Conservation (phyloP, 2,329 filamentous ascomycete genomes). For the Penicillium janthinellum region DNA sequence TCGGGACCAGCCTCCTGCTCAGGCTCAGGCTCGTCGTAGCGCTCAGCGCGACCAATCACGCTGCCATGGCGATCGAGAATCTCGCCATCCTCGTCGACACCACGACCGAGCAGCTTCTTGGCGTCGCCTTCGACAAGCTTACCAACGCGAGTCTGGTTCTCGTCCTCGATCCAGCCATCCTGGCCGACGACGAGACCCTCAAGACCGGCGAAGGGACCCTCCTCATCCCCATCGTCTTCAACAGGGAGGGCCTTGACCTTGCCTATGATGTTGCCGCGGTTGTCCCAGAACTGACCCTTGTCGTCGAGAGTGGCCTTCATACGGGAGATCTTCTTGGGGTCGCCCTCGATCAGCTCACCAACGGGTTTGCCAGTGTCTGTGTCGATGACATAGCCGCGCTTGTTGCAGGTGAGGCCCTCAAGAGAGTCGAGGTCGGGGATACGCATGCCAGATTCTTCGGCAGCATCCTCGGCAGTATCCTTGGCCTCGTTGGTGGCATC, state of each 20-base stretch:
- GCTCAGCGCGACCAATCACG: conserved; percentile 59
- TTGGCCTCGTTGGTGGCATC: neutral
- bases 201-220: conserved; percentile 49
- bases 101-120: conserved; percentile 61
- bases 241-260: conserved; percentile 53
- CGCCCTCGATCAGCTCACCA: conserved; percentile 63
- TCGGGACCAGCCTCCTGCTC: conserved; percentile 33
- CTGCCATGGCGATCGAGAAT: conserved; percentile 64
- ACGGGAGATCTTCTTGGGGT: conserved; percentile 61
- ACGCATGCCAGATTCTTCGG: conserved; percentile 23
- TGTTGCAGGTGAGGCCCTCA: conserved; percentile 47
- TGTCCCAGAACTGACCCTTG: conserved; percentile 66
- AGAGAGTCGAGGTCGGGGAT: conserved; percentile 9
- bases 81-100: conserved; percentile 65
- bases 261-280: conserved; percentile 64
- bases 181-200: conserved; percentile 51
- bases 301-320: conserved; percentile 51
- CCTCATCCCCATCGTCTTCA: conserved; percentile 36
- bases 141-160: conserved; percentile 52
- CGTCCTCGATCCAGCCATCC: conserved; percentile 53
- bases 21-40: conserved; percentile 54
- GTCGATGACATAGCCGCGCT: conserved; percentile 48
- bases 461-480: conserved; percentile 8
- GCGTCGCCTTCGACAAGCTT: conserved; percentile 60
- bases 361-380: conserved; percentile 48